Base-by-base conservation (phyloP, 23 red algal genomes). In the Cyanidiococcus yangmingshanensis region DNA sequence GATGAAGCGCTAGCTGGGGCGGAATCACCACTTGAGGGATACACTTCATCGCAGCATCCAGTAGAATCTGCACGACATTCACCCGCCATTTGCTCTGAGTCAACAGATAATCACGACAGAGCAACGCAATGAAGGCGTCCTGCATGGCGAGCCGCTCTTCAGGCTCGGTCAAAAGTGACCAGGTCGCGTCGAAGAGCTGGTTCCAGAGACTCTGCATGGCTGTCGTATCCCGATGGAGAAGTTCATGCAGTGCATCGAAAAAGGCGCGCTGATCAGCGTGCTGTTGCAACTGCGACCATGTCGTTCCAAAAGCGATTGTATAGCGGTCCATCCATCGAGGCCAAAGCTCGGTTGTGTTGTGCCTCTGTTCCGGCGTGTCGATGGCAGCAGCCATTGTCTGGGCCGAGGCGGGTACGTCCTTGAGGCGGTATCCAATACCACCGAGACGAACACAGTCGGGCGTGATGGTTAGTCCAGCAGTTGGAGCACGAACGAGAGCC, bases 51-150 rank as follows among this genome's bases (percentile, higher is more conserved):
- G 83, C 38, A 3, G 75, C 86, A 29, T 95, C 90, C 36, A 95
- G 39, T 0, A 89, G 39, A 57, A 78, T 38, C 78, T 89, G 82
- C 58, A 95, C 50, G 36, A 78, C 84, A 63, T 89, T 95, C 18
- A 41, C 76, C 29, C 79, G 79, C 83, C 90, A 85, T 15, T 40
- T 25, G 34, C 68, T 57, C 78, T 95, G 90, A 35, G 77, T 77
- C 34, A 76, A 57, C 75, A 86, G 79, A 68, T 95, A 95, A 39
- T 95, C 90, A 58, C 89, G 88, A 1, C 68, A 58, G 7, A 95
- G 67, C 15, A 95, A 77, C 37, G 50, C 26, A 0, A 59, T 31
- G 27, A 95, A 68, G 50, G 86, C 83, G 57, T 50, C 82, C 33
- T 84, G 79, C n/a, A 87, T 37, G 2, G 54, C 74, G 21, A 75